phyloP scores from a whole-genome alignment of 1,284 basidiomycete species.

The Kwoniella shivajii region DNA sequence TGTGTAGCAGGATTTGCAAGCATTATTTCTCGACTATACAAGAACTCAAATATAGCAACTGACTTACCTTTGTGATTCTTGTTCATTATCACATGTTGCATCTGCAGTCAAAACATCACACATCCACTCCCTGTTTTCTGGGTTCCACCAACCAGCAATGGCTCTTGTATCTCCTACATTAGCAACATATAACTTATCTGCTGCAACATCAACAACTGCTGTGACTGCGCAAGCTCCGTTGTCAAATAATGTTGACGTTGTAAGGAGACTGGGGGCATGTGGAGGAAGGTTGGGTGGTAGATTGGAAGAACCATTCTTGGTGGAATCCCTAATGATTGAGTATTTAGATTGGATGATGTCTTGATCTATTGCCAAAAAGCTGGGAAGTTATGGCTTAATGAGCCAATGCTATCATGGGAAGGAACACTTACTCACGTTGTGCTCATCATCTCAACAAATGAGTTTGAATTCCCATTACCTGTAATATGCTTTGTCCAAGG shows the following conservation, averaged over 20 bases:
- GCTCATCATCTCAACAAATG: not conserved
- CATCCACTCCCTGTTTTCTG: constrained; percentile 69
- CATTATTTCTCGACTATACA: too few relatives aligned
- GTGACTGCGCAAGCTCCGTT: constrained; percentile 80
- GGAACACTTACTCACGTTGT: not conserved
- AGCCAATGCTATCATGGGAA: too few relatives aligned
- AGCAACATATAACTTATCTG: constrained; percentile 79
- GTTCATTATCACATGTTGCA: not conserved
- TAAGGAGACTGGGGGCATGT: not conserved
- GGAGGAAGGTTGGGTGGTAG: constrained; percentile 54
- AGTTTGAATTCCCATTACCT: not conserved
- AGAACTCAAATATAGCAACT: too few relatives aligned
- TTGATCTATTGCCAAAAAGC: constrained; percentile 57
- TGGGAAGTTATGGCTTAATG: constrained; percentile 41
- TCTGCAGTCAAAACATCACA: constrained; percentile 74
- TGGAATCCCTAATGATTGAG: too few relatives aligned
- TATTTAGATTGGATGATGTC: constrained; percentile 41
- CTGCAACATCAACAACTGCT: constrained; percentile 76
- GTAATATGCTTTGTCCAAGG: not conserved
- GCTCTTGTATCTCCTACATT: constrained; percentile 92
- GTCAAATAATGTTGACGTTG: constrained; percentile 54
- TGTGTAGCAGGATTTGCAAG: too few relatives aligned
- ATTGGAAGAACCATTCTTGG: too few relatives aligned
- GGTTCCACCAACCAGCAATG: constrained; percentile 85
- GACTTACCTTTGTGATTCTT: not conserved